Evolutionary conservation across 257 asterid genomes (phyloP), one percentile per base, ranked within the genome.

Genomic region (Nicotiana paniculata): DNA sequence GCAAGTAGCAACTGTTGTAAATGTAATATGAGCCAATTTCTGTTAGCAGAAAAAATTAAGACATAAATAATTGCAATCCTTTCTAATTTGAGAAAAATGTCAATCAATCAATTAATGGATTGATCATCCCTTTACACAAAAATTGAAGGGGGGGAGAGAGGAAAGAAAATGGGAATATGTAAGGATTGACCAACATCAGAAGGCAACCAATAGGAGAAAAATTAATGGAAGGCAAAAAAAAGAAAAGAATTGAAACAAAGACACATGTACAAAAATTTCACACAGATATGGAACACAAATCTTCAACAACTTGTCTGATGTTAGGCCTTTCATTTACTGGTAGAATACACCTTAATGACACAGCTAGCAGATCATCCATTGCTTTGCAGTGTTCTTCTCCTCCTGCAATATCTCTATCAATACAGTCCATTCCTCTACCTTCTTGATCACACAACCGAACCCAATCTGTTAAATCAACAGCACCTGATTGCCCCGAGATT

Each of bases 391-490:
- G 93, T 67, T 92, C 95, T 85, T 92, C 99, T 53, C 97, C 95
- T 16, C 94, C 92, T 5, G 97, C 90, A 39, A 96, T 92, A 81
- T 92, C 98, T 68, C 96, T 90, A 74, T 96, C 99, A 8, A 96
- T 86, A 87, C 99, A 96, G 77, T 96, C 99, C 97, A 92, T 88
- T 37, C 95, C 97, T 63, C 98, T 86, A 64, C 98, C 97, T 82
- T 96, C 97, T 80, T 88, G 93, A 85, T 93, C 95, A 58, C 97
- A 94, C 11, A 96, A 87, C 5, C 97, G 84, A 48, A 96, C 97
- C 99, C 99, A 96, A 77, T 96, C 99, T 2, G 98, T 93, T 5
- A 96, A 95, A 89, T 96, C 99, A 43, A 96, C 99, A 0, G 98
- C 98, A 1, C 98, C 98, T 0, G 99, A 88, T 37, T 91, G 97